phyloP scores from a whole-genome alignment of 768 basidiomycete genomes.

The Coprinopsis strossmayeri region DNA sequence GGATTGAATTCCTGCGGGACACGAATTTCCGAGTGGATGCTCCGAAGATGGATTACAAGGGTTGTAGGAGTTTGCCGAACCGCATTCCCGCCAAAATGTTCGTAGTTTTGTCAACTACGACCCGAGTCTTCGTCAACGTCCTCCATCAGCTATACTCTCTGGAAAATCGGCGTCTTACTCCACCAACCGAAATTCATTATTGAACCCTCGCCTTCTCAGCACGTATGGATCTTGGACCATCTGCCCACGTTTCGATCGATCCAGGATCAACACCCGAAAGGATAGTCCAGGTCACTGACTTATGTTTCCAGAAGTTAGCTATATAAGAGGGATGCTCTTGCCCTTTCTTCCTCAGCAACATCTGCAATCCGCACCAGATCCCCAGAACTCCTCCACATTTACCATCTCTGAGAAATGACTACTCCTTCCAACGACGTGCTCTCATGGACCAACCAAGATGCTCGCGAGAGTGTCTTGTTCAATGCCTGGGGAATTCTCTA shows the following conservation, averaged over 20 bases:
- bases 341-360: constrained; percentile 23
- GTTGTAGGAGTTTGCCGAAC: constrained; percentile 20
- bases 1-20: constrained; percentile 18
- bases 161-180: constrained; percentile 61
- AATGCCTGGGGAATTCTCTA: constrained; percentile 77
- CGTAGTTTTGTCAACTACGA: constrained; percentile 14
- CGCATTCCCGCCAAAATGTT: constrained; percentile 19
- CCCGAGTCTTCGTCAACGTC: constrained; percentile 18
- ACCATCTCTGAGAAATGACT: constrained; percentile 32
- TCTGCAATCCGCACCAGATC: constrained; percentile 11
- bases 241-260: constrained; percentile 74
- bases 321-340: constrained; percentile 46
- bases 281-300: constrained; percentile 35
- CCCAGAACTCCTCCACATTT: constrained; percentile 14
- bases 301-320: constrained; percentile 27
- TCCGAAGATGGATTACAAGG: constrained; percentile 17
- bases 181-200: constrained; percentile 55
- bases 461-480: constrained; percentile 77
- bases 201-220: constrained; percentile 62
- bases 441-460: constrained; percentile 85
- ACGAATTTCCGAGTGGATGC: constrained; percentile 18
- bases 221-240: constrained; percentile 68
- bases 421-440: constrained; percentile 60
- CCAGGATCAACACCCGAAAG: constrained; percentile 46
- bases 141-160: constrained; percentile 61